Evolutionary conservation across 2,329 filamentous ascomycete genomes (phyloP).

Genomic region (Colletotrichum theobromicola): DNA sequence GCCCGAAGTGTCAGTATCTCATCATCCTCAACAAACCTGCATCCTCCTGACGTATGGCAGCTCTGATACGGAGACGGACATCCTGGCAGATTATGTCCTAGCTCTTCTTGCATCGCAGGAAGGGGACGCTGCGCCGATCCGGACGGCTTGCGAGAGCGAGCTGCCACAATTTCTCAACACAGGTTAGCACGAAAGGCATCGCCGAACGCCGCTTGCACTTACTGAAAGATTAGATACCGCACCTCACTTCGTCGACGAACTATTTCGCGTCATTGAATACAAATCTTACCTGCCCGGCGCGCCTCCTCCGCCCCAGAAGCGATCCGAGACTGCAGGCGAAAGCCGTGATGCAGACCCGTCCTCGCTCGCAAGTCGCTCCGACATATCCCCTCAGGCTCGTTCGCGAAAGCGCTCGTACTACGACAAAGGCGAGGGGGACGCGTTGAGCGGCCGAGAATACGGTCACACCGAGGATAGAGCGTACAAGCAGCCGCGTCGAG

Average conservation of each 20-base stretch:
- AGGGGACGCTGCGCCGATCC: constrained; percentile 67
- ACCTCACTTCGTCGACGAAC: constrained; percentile 59
- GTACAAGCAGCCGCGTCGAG: constrained; percentile 66
- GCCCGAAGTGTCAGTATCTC: constrained; percentile 20
- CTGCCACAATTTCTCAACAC: constrained; percentile 79
- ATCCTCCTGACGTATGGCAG: constrained; percentile 43
- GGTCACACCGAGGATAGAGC: constrained; percentile 42
- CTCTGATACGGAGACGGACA: constrained; percentile 80
- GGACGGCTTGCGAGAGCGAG: constrained; percentile 72
- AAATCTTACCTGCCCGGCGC: constrained; percentile 66
- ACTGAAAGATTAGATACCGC: background rate
- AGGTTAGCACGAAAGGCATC: constrained; percentile 43
- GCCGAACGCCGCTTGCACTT: background rate
- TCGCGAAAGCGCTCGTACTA: constrained; percentile 42
- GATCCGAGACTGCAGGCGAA: constrained; percentile 14
- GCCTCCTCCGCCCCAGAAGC: constrained; percentile 41
- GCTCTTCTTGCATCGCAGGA: constrained; percentile 73
- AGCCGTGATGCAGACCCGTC: constrained; percentile 11
- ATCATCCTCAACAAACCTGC: background rate
- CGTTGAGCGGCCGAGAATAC: constrained; percentile 28
- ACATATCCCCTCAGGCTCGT: constrained; percentile 19
- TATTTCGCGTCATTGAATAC: constrained; percentile 69
- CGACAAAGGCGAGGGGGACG: constrained; percentile 26
- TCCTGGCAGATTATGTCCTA: constrained; percentile 85
- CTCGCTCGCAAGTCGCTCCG: constrained; percentile 20